Evolutionary conservation across 108 stramenopile species (phyloP), one percentile per base, ranked within the genome.

Genomic region (Ochromonas danica): DNA sequence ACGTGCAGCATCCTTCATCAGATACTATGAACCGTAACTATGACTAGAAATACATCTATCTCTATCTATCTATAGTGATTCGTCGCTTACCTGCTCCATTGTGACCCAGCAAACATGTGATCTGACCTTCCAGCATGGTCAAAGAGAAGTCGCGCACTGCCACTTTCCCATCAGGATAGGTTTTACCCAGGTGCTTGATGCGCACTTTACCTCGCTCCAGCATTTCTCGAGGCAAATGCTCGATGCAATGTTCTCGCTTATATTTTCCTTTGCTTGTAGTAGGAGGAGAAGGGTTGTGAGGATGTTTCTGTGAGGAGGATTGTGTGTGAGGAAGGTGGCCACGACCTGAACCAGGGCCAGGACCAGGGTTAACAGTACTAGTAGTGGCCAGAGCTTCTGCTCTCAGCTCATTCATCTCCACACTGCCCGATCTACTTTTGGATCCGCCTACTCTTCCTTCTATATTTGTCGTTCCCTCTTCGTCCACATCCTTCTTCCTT

Each of bases 71-170:
- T 87, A 43, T 83, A 81, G 3, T 85, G 82, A 38, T 92, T 82
- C 6, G 94, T 93, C 1, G 90, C 83, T 83, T 95, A 6, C 94
- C 94, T 57, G 89, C 85, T 42, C 91, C 92, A 78, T 90, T 90
- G 84, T 89, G 89, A 40, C 89, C 88, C 0, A 87, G 82, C 10
- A 89, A 79, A 33, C 71, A 78, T 42, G 83, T 84, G 61, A 87
- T 39, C 70, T 78, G 78, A 75, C 61, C 81, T 43, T 89, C 87
- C 74, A 87, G 87, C 79, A 91, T 51, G 0, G 81, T 78, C 28
- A 91, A 27, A 43, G 79, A 75, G 0, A 91, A 78, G 14, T 77
- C 70, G 45, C 85, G 80, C 31, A 89, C 87, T n/a, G 88, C 86
- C 39, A 74, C 51, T 17, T 82, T 61, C 38, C 79, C 78, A 38